These are phyloP conservation scores for Choiromyces venosus DNA, from an alignment of 495 filamentous ascomycete species.

Conservation along the genomic window DNA sequence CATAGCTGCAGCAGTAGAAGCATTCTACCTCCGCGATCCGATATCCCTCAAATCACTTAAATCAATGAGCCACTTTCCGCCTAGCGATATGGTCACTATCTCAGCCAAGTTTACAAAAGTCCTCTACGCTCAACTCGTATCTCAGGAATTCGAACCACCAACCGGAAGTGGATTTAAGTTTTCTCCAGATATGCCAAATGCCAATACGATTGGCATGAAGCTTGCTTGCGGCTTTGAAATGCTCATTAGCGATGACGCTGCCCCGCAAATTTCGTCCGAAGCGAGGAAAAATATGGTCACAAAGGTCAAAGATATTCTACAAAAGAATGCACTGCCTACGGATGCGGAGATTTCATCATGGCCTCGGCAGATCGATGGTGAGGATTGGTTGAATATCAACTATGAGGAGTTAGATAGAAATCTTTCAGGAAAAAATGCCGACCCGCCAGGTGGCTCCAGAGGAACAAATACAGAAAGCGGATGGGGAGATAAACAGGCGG, in stretches of 20 bases:
- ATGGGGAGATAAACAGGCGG: constrained; percentile 74
- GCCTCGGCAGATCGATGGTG: constrained; percentile 66
- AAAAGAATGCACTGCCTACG: constrained; percentile 57
- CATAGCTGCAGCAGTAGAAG: constrained; percentile 77
- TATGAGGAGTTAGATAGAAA: constrained; percentile 83
- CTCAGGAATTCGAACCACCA: constrained; percentile 75
- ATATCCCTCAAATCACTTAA: constrained; percentile 65
- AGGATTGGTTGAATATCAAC: constrained; percentile 89
- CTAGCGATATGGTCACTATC: constrained; percentile 70
- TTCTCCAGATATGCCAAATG: constrained; percentile 26
- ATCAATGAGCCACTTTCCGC: constrained; percentile 57
- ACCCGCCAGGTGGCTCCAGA: constrained; percentile 19
- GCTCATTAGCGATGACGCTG: constrained; percentile 54
- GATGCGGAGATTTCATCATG: constrained; percentile 68
- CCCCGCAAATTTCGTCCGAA: constrained; percentile 20
- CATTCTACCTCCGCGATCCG: constrained; percentile 89
- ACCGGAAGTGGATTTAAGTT: constrained; percentile 33
- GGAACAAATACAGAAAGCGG: constrained; percentile 38
- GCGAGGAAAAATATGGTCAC: constrained; percentile 9
- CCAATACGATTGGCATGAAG: constrained; percentile 81
- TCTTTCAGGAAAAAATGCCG: constrained; percentile 52
- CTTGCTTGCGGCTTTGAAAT: constrained; percentile 87
- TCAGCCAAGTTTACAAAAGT: constrained; percentile 77
- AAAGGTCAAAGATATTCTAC: background rate
- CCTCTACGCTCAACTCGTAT: constrained; percentile 83